Conservation (phyloP, 2,329 filamentous ascomycete species). For the Arthrobotrys conoides region DNA sequence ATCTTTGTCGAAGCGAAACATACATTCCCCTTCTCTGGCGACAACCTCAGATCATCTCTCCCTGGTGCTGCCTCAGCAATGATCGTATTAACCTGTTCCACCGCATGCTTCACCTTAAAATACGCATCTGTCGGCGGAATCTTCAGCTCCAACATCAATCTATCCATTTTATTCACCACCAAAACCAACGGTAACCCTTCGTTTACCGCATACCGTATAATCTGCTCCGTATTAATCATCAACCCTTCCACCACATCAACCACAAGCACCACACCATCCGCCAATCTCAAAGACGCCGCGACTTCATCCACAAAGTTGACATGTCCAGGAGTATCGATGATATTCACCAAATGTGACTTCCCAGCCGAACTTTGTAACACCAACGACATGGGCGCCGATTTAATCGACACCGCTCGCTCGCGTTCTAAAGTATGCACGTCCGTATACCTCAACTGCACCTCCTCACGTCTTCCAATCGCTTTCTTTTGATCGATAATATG, state of each 20-base stretch:
- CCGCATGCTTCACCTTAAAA: conserved; percentile 98
- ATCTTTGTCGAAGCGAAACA: conserved; percentile 93
- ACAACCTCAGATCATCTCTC: conserved; percentile 82
- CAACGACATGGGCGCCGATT: conserved; percentile 93
- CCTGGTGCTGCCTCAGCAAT: conserved; percentile 90
- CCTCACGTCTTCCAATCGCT: conserved; percentile 68
- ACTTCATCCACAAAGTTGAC: conserved; percentile 99
- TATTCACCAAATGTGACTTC: conserved; percentile 95
- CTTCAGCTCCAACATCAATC: conserved; percentile 92
- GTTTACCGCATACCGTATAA: conserved; percentile 93
- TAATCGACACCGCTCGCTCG: conserved; percentile 90
- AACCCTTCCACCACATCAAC: conserved; percentile 99
- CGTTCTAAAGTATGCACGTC: conserved; percentile 91
- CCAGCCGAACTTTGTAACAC: conserved; percentile 88
- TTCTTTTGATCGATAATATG: conserved; percentile 88
- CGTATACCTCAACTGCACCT: conserved; percentile 88
- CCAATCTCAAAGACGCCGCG: conserved; percentile 85
- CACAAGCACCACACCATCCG: conserved; percentile 91
- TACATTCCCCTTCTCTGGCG: conserved; percentile 98
- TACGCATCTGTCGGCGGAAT: conserved; percentile 95
- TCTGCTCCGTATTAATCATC: conserved; percentile 96
- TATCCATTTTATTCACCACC: conserved; percentile 97
- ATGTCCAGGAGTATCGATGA: conserved; percentile 95
- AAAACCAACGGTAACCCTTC: conserved; percentile 90
- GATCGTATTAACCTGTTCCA: conserved; percentile 96